phyloP scores from a whole-genome alignment of 139 green algal genomes.

The Picochlorum sp. region DNA sequence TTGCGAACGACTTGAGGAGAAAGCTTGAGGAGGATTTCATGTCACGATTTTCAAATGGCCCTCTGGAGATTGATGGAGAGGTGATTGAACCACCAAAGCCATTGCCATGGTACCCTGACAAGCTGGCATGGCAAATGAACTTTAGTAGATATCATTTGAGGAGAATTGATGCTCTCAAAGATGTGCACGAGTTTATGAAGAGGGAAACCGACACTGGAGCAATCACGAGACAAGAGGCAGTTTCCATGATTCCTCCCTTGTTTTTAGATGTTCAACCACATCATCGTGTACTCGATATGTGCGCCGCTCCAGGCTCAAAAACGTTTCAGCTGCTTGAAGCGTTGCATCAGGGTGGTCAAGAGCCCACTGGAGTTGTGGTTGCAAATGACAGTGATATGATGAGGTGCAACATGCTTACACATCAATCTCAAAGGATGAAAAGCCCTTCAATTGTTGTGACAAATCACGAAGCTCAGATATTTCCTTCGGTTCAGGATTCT shows the following conservation, averaged over 20 bases:
- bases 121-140: slow-evolving; percentile 87
- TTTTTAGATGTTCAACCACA: slow-evolving; percentile 91
- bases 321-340: slow-evolving; percentile 93
- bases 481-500: slow-evolving; percentile 42
- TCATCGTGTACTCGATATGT: slow-evolving; percentile 96
- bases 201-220: slow-evolving; percentile 67
- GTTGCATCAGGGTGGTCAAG: slow-evolving; percentile 51
- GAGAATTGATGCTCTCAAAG: slow-evolving; percentile 57
- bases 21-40: slow-evolving; percentile 71
- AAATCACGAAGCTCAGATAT: slow-evolving; percentile 85
- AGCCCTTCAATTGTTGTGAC: slow-evolving; percentile 82
- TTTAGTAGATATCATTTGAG: slow-evolving; percentile 72
- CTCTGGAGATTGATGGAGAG: slow-evolving; percentile 43
- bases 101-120: slow-evolving; percentile 89
- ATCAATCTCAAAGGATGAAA: slow-evolving; percentile 93
- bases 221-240: slow-evolving; percentile 96
- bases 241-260: slow-evolving; percentile 97
- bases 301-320: slow-evolving; percentile 94
- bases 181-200: slow-evolving; percentile 75
- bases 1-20: slow-evolving; percentile 62
- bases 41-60: slow-evolving; percentile 31
- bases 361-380: slow-evolving; percentile 71
- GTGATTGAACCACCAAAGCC: slow-evolving; percentile 48
- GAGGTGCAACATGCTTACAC: slow-evolving; percentile 94
- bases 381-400: slow-evolving; percentile 93